phyloP scores from a whole-genome alignment of 345 rosid genomes.

The Gossypium longicalyx region DNA sequence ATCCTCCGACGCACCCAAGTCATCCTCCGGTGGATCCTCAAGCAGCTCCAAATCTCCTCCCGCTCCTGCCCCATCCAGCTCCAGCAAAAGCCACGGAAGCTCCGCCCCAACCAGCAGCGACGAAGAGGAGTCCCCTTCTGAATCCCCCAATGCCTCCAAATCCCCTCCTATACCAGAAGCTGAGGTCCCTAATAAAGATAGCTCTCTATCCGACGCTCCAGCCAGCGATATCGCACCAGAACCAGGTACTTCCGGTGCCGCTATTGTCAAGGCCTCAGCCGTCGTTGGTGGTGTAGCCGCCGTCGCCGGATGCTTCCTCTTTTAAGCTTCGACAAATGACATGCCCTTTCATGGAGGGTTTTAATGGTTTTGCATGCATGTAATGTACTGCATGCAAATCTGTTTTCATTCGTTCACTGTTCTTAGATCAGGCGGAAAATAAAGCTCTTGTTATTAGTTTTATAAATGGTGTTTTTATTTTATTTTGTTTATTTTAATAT shows the following conservation, averaged over 20 bases:
- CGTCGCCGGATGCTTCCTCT: conserved; percentile 16
- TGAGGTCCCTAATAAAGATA: background rate
- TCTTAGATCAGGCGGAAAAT: background rate
- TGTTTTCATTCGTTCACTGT: background rate
- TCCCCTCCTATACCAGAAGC: conserved; percentile 20
- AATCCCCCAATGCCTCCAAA: background rate
- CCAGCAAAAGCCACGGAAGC: background rate
- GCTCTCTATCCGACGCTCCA: background rate
- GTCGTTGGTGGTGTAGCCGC: conserved; percentile 14
- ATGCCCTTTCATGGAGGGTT: background rate
- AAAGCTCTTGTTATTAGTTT: background rate
- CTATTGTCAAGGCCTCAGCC: conserved; percentile 15
- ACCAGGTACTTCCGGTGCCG: background rate
- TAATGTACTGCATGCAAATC: background rate
- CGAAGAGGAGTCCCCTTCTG: background rate
- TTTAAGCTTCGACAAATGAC: conserved; percentile 8
- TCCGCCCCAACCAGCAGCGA: background rate
- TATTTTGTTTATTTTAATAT: background rate
- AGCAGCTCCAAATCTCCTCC: background rate
- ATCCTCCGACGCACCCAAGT: conserved; percentile 21
- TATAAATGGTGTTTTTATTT: background rate
- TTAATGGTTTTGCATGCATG: background rate
- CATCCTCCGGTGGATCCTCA: conserved; percentile 17
- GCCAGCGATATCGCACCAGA: background rate
- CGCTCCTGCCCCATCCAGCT: conserved; percentile 11